Conservation (phyloP, 768 basidiomycete species). For the Leccinum incarnatum region DNA sequence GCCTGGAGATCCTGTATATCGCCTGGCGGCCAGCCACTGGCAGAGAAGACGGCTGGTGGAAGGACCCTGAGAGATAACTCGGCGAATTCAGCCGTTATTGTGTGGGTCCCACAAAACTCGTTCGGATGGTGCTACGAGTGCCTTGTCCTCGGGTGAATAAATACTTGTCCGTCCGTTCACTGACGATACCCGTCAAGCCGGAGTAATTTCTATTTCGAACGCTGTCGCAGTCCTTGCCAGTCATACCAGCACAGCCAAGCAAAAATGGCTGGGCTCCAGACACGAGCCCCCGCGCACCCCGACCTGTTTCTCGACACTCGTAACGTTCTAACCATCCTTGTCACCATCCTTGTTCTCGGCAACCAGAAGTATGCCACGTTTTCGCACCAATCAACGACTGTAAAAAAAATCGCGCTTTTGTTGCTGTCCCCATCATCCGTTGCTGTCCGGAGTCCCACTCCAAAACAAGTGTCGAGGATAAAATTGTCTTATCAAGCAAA, state of each 20-base stretch:
- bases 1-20: constrained; percentile 1
- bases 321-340: neutral
- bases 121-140: neutral
- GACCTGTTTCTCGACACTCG: neutral
- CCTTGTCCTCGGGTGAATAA: constrained; percentile 4
- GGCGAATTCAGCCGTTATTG: neutral
- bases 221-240: neutral
- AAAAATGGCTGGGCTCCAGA: neutral
- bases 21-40: neutral
- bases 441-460: neutral
- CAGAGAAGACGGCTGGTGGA: neutral
- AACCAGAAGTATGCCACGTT: neutral
- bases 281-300: constrained; percentile 23
- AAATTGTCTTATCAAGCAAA: neutral
- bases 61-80: constrained; percentile 3
- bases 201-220: neutral
- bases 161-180: constrained; percentile 9
- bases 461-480: neutral
- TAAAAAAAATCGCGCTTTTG: neutral
- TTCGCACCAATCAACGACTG: neutral
- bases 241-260: constrained; percentile 17
- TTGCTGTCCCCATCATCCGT: neutral
- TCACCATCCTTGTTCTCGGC: neutral
- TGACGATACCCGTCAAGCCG: constrained; percentile 22
- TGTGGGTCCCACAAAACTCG: neutral